phyloP scores from a whole-genome alignment of 495 filamentous ascomycete species.

The Penicillium verhagenii region DNA sequence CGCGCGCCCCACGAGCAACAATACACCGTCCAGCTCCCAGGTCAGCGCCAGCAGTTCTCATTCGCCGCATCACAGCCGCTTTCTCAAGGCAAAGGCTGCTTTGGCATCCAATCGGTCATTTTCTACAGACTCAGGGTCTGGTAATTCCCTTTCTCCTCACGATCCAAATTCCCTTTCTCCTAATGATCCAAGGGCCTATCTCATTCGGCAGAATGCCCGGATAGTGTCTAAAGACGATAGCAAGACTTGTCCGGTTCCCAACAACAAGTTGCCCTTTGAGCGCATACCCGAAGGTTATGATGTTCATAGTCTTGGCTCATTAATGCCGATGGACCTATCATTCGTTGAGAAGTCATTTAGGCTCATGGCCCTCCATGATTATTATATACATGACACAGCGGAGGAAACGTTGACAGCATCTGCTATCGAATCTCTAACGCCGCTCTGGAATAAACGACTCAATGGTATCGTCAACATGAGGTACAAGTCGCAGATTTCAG shows the following conservation, averaged over 20 bases:
- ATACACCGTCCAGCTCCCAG: slow-evolving; percentile 2
- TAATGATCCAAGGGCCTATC: slow-evolving; percentile 39
- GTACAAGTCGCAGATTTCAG: not conserved
- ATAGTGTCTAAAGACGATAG: slow-evolving; percentile 10
- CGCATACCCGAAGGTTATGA: slow-evolving; percentile 32
- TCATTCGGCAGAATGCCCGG: slow-evolving; percentile 27
- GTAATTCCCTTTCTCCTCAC: slow-evolving; percentile 12
- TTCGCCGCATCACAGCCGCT: slow-evolving; percentile 38
- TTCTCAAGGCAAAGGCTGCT: slow-evolving; percentile 39
- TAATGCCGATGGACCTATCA: slow-evolving; percentile 6
- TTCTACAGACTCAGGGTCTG: not conserved
- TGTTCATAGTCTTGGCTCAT: slow-evolving; percentile 26
- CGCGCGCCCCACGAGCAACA: slow-evolving; percentile 10
- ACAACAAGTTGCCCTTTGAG: slow-evolving; percentile 36
- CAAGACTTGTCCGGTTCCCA: slow-evolving; percentile 24
- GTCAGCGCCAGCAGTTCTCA: slow-evolving; percentile 7
- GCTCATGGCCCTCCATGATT: not conserved
- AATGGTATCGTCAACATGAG: slow-evolving; percentile 6
- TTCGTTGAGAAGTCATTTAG: not conserved
- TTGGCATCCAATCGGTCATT: slow-evolving; percentile 18
- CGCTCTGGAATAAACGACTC: slow-evolving; percentile 18
- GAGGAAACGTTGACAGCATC: slow-evolving; percentile 1
- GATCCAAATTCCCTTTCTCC: slow-evolving; percentile 30
- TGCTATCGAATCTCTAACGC: not conserved
- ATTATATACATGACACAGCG: not conserved